Evolutionary conservation across 495 filamentous ascomycete genomes (phyloP).

Genomic region (Tuber melanosporum): DNA sequence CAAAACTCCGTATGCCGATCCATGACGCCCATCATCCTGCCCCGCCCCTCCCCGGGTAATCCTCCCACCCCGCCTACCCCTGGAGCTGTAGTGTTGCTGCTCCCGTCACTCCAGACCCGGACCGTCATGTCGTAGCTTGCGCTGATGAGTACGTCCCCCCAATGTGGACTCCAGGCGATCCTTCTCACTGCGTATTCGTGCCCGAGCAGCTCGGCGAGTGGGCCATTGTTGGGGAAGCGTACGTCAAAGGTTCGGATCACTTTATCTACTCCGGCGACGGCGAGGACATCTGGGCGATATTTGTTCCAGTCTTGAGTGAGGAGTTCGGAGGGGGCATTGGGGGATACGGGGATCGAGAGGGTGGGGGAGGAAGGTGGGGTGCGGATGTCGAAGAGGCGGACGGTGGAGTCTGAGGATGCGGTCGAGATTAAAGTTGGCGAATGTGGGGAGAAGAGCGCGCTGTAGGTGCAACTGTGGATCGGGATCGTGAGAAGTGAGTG

Average conservation of each 20-base stretch:
- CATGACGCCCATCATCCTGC: slow-evolving; percentile 77
- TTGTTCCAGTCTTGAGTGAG: slow-evolving; percentile 99
- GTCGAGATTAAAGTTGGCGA: slow-evolving; percentile 69
- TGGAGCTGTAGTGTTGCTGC: slow-evolving; percentile 46
- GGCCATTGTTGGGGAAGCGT: slow-evolving; percentile 61
- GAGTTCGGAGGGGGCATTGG: slow-evolving; percentile 56
- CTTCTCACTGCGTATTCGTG: slow-evolving; percentile 87
- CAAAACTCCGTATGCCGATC: slow-evolving; percentile 89
- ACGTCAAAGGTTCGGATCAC: slow-evolving; percentile 84
- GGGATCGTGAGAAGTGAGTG: slow-evolving; percentile 75
- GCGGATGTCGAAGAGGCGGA: slow-evolving; percentile 84
- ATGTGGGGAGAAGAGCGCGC: slow-evolving; percentile 71
- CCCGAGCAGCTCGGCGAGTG: slow-evolving; percentile 63
- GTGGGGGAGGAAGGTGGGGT: slow-evolving; percentile 73
- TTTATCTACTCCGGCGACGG: slow-evolving; percentile 83
- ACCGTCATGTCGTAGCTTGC: slow-evolving; percentile 98
- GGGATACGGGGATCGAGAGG: slow-evolving; percentile 12
- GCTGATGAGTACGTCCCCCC: slow-evolving; percentile 72
- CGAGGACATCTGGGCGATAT: slow-evolving; percentile 74
- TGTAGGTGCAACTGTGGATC: slow-evolving; percentile 86
- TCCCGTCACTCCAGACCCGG: slow-evolving; percentile 81
- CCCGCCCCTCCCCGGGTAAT: slow-evolving; percentile 43
- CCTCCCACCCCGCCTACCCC: slow-evolving; percentile 27
- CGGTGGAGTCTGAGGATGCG: slow-evolving; percentile 74
- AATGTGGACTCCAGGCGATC: slow-evolving; percentile 85